Evolutionary conservation across 768 basidiomycete genomes (phyloP).

Genomic region (Astraeus odoratus): DNA sequence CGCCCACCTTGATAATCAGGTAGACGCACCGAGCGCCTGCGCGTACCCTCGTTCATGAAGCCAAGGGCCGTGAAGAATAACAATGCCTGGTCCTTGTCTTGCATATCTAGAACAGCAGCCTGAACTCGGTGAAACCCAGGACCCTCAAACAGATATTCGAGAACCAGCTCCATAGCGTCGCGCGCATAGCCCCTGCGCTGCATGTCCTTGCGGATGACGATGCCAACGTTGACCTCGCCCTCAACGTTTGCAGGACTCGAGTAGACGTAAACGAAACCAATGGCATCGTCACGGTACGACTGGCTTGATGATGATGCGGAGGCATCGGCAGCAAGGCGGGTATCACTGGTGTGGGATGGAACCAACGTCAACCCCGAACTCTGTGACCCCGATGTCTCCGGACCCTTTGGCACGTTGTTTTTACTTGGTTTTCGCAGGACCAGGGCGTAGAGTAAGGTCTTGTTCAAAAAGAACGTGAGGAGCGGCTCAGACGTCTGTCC

Average conservation of each 20-base stretch:
- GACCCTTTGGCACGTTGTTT: background rate
- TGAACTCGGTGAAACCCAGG: slow-evolving; percentile 30
- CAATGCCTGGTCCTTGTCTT: slow-evolving; percentile 36
- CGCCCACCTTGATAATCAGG: slow-evolving; percentile 33
- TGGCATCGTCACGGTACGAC: background rate
- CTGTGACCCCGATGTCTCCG: too few species aligned
- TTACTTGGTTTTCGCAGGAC: slow-evolving; percentile 4
- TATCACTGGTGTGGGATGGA: too few species aligned
- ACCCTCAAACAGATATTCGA: slow-evolving; percentile 39
- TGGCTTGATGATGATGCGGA: too few species aligned
- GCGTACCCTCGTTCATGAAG: slow-evolving; percentile 59
- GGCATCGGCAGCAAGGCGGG: too few species aligned
- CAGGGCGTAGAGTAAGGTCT: slow-evolving; percentile 24
- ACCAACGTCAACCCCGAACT: background rate
- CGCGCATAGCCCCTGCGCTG: slow-evolving; percentile 39
- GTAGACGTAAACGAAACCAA: slow-evolving; percentile 25
- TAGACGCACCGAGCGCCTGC: slow-evolving; percentile 47
- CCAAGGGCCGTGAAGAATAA: slow-evolving; percentile 43
- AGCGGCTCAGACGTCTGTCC: slow-evolving; percentile 18
- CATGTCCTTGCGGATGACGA: slow-evolving; percentile 36
- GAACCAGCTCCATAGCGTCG: slow-evolving; percentile 37
- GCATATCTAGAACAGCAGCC: slow-evolving; percentile 38
- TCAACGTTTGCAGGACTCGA: slow-evolving; percentile 15
- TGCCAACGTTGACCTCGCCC: slow-evolving; percentile 51
- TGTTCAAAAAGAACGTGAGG: slow-evolving; percentile 19